Evolutionary conservation across 1,284 basidiomycete species (phyloP).

Genomic region (Puccinia polysora): DNA sequence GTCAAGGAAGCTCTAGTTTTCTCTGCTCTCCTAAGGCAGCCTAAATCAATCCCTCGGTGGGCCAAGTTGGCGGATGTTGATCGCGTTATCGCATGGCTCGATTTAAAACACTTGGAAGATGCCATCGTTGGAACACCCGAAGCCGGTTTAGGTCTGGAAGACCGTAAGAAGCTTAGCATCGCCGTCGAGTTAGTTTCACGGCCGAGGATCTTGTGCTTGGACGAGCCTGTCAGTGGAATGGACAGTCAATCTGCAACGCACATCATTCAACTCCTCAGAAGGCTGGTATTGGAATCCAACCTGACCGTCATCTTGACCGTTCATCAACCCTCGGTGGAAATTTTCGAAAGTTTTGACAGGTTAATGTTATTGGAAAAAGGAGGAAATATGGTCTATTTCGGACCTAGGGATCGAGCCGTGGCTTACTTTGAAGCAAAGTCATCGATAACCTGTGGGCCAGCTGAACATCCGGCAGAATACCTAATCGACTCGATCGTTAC

Average conservation of each 20-base stretch:
- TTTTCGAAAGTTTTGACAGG: constrained; percentile 44
- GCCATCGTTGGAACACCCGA: constrained; percentile 35
- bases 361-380: constrained; percentile 28
- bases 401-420: constrained; percentile 29
- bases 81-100: constrained; percentile 31
- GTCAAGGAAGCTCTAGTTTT: constrained; percentile 37
- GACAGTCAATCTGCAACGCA: constrained; percentile 46
- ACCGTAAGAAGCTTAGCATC: constrained; percentile 39
- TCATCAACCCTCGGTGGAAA: constrained; percentile 50
- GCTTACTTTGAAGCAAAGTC: constrained; percentile 31
- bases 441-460: background rate
- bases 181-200: constrained; percentile 46
- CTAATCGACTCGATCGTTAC: constrained; percentile 22
- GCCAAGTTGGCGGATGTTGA: constrained; percentile 41
- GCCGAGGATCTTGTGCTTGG: constrained; percentile 49
- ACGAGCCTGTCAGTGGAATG: constrained; percentile 50
- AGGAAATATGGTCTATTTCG: constrained; percentile 32
- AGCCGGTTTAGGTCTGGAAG: constrained; percentile 36
- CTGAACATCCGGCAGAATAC: constrained; percentile 40
- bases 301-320: constrained; percentile 49
- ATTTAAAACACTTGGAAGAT: constrained; percentile 21
- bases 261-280: constrained; percentile 47
- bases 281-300: constrained; percentile 45
- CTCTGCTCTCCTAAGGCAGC: constrained; percentile 39
- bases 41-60: constrained; percentile 28